A percentile compares a stretch with the other conserved stretches of the same genome.
These are phyloP conservation scores for Dentipellis sp. DNA, from an alignment of 768 basidiomycete species.

Conservation along the genomic window DNA sequence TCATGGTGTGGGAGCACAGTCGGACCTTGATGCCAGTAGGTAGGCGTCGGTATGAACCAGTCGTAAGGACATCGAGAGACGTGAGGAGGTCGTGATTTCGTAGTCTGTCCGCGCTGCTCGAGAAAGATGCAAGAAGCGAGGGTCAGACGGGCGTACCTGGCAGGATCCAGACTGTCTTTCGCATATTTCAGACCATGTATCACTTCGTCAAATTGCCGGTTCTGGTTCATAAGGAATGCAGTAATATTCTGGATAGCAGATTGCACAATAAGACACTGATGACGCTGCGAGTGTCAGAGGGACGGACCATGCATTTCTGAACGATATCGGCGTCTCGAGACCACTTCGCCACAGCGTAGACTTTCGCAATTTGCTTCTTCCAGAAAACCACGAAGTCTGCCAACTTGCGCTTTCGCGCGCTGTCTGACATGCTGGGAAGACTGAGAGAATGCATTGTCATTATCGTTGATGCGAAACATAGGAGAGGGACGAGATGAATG, in stretches of 20 bases:
- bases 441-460: conserved; percentile 21
- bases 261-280: neutral
- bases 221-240: conserved; percentile 79
- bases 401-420: conserved; percentile 67
- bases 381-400: conserved; percentile 89
- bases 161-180: conserved; percentile 62
- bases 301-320: conserved; percentile 75
- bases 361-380: conserved; percentile 83
- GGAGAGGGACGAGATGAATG: neutral
- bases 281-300: neutral
- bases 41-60: conserved; percentile 77
- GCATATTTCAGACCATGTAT: conserved; percentile 54
- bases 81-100: conserved; percentile 92
- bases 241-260: conserved; percentile 59
- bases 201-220: conserved; percentile 70
- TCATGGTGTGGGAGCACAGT: neutral
- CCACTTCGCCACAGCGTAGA: conserved; percentile 86
- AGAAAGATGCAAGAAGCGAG: neutral
- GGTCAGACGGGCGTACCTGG: conserved; percentile 43
- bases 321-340: conserved; percentile 74
- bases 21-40: conserved; percentile 73
- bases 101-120: conserved; percentile 36
- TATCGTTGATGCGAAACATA: neutral
- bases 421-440: conserved; percentile 60
- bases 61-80: conserved; percentile 81